Percentiles rank a stretch among this genome's conserved stretches.
Conservation (phyloP, 1,139 yeast genomes). For the Hanseniaspora sp. region DNA sequence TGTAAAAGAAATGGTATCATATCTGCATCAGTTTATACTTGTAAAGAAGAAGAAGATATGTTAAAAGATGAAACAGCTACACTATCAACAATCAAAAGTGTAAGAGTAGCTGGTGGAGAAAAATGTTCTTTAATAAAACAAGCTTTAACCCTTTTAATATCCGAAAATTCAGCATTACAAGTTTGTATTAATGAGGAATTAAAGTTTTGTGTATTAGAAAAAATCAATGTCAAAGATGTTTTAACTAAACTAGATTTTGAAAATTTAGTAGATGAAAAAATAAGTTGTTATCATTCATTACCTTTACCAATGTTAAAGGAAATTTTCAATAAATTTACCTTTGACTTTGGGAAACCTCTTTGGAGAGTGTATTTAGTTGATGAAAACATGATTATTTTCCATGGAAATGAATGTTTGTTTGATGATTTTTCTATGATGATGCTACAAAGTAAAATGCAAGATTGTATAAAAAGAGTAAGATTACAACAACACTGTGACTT, state of each 20-base stretch:
- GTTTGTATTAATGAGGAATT: slow-evolving; percentile 22
- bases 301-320: slow-evolving; percentile 26
- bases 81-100: slow-evolving; percentile 20
- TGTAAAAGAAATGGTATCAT: slow-evolving; percentile 24
- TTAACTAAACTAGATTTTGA: slow-evolving; percentile 23
- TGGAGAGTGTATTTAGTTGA: slow-evolving; percentile 26
- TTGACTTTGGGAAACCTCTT: slow-evolving; percentile 22
- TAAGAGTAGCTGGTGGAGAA: slow-evolving; percentile 18
- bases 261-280: slow-evolving; percentile 22
- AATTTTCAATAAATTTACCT: slow-evolving; percentile 23
- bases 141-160: slow-evolving; percentile 22
- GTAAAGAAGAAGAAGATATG: slow-evolving; percentile 18
- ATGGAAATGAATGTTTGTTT: slow-evolving; percentile 27
- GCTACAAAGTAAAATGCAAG: slow-evolving; percentile 22
- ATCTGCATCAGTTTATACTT: slow-evolving; percentile 23
- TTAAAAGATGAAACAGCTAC: slow-evolving; percentile 24
- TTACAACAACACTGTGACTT: slow-evolving; percentile 5
- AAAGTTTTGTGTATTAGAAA: slow-evolving; percentile 21
- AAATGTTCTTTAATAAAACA: slow-evolving; percentile 19
- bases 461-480: slow-evolving; percentile 16
- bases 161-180: slow-evolving; percentile 23
- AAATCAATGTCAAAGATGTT: slow-evolving; percentile 23
- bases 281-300: slow-evolving; percentile 25
- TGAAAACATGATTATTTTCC: slow-evolving; percentile 24
- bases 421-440: slow-evolving; percentile 28